These are phyloP conservation scores for Oidiodendron maius DNA, from an alignment of 495 filamentous ascomycete genomes.

Conservation along the genomic window DNA sequence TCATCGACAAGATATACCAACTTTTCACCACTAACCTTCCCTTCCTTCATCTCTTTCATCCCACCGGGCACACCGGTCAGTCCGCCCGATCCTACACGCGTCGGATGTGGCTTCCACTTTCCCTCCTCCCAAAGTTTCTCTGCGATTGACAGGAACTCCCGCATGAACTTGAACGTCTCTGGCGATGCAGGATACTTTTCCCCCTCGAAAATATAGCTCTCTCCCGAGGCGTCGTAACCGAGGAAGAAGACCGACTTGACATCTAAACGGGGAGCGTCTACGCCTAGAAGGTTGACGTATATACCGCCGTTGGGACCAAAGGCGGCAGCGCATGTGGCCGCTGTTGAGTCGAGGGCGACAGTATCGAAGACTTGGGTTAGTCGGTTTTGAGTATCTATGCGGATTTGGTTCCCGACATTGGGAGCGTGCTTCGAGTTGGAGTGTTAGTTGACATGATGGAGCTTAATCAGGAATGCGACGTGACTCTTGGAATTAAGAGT, in stretches of 20 bases:
- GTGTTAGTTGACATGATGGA: too few relatives aligned
- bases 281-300: constrained; percentile 29
- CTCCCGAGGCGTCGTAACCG: constrained; percentile 31
- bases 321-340: constrained; percentile 34
- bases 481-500: not conserved
- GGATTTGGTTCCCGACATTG: constrained; percentile 24
- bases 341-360: constrained; percentile 25
- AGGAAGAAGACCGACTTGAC: constrained; percentile 31
- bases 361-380: constrained; percentile 35
- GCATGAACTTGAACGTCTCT: constrained; percentile 32
- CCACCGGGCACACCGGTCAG: constrained; percentile 48
- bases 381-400: constrained; percentile 30
- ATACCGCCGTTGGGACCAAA: constrained; percentile 28
- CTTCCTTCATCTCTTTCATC: constrained; percentile 41
- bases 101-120: constrained; percentile 45
- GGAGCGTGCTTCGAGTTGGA: constrained; percentile 25
- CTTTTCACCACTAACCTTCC: constrained; percentile 53
- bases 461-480: not conserved
- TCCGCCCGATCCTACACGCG: constrained; percentile 34
- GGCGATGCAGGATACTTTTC: constrained; percentile 21
- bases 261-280: constrained; percentile 26
- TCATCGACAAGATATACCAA: too few relatives aligned
- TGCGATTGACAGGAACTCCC: constrained; percentile 30
- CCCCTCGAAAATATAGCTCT: constrained; percentile 27
- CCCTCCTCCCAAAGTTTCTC: constrained; percentile 40